Percentiles rank a stretch among this genome's conserved stretches.
Evolutionary conservation across 1,284 basidiomycete species (phyloP).

Genomic region (Cryptococcus sp.): DNA sequence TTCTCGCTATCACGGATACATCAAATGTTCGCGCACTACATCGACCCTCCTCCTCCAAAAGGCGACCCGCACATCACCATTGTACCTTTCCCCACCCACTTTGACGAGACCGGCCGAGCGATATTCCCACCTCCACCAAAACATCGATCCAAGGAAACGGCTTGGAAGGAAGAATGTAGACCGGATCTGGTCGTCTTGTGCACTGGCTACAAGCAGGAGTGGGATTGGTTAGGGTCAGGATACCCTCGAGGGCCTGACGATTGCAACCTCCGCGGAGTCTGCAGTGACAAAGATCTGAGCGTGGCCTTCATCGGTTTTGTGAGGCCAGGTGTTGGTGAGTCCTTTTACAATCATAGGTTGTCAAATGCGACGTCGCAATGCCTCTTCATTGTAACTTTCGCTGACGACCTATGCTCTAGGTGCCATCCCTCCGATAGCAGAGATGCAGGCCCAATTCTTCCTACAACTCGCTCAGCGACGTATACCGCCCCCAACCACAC

Average conservation of each 20-base stretch:
- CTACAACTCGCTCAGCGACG: constrained; percentile 58
- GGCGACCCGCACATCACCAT: constrained; percentile 61
- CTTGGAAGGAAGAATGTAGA: constrained; percentile 37
- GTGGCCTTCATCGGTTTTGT: constrained; percentile 67
- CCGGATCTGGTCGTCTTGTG: constrained; percentile 52
- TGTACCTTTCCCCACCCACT: constrained; percentile 62
- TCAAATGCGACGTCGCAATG: background rate
- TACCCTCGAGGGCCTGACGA: constrained; percentile 59
- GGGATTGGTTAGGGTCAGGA: constrained; percentile 57
- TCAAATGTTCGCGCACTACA: constrained; percentile 60
- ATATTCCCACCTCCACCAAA: constrained; percentile 56
- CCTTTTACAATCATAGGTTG: background rate
- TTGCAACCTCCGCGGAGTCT: constrained; percentile 61
- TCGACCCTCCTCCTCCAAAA: constrained; percentile 59
- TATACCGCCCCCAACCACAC: constrained; percentile 56
- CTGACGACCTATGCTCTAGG: constrained; percentile 41
- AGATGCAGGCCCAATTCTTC: constrained; percentile 67
- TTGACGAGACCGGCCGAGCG: constrained; percentile 57
- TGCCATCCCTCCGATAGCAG: constrained; percentile 67
- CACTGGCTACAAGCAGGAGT: constrained; percentile 58
- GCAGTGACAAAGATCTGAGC: constrained; percentile 57
- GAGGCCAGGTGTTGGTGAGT: constrained; percentile 52
- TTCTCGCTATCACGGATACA: constrained; percentile 56
- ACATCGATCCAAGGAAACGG: constrained; percentile 39
- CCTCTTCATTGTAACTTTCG: background rate